Conservation (phyloP, 371 early-diverging fungal genomes). For the Apophysomyces elegans region DNA sequence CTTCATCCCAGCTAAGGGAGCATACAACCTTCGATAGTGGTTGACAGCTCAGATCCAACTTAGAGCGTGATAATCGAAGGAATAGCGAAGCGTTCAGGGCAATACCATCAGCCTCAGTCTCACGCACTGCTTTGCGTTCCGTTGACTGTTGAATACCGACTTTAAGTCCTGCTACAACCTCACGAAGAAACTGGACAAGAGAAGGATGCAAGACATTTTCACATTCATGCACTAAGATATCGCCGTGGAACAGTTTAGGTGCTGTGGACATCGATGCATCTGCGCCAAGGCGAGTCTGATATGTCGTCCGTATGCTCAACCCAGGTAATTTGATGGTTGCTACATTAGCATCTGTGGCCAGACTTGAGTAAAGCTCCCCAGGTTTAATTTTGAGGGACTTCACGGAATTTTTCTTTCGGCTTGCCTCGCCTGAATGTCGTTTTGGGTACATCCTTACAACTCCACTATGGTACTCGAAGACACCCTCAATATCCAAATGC, state of each 20-base stretch:
- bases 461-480: constrained; percentile 48
- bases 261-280: constrained; percentile 38
- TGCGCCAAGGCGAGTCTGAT: constrained; percentile 68
- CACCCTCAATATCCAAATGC: constrained; percentile 42
- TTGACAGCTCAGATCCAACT: constrained; percentile 76
- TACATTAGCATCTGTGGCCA: constrained; percentile 48
- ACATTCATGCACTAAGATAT: constrained; percentile 76
- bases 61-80: constrained; percentile 66
- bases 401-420: constrained; percentile 19
- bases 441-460: constrained; percentile 63
- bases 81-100: constrained; percentile 50
- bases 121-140: constrained; percentile 41
- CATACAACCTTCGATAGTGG: constrained; percentile 80
- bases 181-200: constrained; percentile 72
- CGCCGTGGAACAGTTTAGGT: constrained; percentile 64
- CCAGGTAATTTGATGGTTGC: constrained; percentile 72
- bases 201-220: constrained; percentile 81
- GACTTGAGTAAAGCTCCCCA: constrained; percentile 5
- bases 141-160: constrained; percentile 62
- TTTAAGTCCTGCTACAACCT: constrained; percentile 68
- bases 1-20: constrained; percentile 72
- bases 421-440: constrained; percentile 31
- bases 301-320: constrained; percentile 62
- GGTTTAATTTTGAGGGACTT: constrained; percentile 17
- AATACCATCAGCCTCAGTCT: constrained; percentile 21